Conservation (phyloP, 345 rosid genomes). For the Cardamine resedifolia region DNA sequence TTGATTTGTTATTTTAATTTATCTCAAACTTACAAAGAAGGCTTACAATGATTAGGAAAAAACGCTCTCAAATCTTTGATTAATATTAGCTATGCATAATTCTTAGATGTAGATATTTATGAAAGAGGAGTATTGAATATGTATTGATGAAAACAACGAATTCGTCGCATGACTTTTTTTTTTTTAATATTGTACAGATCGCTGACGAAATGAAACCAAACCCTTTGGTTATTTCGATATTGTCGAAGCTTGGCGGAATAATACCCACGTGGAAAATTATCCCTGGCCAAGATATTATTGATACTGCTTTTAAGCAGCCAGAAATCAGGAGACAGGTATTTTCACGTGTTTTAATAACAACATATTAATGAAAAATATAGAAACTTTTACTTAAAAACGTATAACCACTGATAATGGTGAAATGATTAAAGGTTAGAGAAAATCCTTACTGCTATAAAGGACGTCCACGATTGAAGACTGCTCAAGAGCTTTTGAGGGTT, state of each 20-base stretch:
- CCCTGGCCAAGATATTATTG: constrained; percentile 61
- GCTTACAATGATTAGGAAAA: neutral
- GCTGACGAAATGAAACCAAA: constrained; percentile 68
- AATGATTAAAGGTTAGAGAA: constrained; percentile 49
- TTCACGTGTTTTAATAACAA: neutral
- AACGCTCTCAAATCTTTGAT: neutral
- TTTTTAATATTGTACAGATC: constrained; percentile 37
- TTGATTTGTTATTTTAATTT: neutral
- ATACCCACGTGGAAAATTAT: constrained; percentile 73
- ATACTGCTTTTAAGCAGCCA: constrained; percentile 65
- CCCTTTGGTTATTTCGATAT: constrained; percentile 40
- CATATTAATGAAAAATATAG: neutral
- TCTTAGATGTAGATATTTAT: neutral
- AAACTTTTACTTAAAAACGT: neutral
- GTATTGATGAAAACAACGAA: neutral
- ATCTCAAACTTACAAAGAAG: neutral
- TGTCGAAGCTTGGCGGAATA: constrained; percentile 42
- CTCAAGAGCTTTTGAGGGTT: constrained; percentile 51
- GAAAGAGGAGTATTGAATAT: neutral
- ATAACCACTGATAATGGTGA: neutral
- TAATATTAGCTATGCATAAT: neutral
- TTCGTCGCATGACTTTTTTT: neutral
- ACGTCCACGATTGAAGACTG: constrained; percentile 72
- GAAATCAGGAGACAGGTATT: constrained; percentile 62
- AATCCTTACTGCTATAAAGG: constrained; percentile 83